Base-by-base conservation (phyloP, 1,139 yeast species). In the Yamadazyma dushanensis region DNA sequence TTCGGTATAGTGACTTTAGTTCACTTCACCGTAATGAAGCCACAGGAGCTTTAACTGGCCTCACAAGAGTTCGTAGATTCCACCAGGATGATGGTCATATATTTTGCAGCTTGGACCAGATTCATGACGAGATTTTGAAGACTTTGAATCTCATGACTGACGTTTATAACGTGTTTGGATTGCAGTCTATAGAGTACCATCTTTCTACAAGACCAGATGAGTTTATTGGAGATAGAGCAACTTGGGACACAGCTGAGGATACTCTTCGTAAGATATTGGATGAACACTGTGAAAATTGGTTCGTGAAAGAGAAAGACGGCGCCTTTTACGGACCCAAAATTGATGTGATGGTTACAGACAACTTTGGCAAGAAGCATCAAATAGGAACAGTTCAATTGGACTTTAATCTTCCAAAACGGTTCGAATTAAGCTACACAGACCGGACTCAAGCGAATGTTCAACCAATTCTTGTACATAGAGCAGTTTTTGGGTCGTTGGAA, bases 71-170 rank as follows among this genome's bases (percentile, higher is more conserved):
- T 7, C 76, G 99, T 45, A 78, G 97, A 49, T 94, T 94, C 70
- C 98, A 94, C 59, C 99, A 94, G 63, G 99, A 94, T 57, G 98
- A 94, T 59, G 98, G 97, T 8, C 98, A 94, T 56, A 92, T 94
- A 30, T 94, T 94, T 65, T 94, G 99, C 60, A 80, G 84, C 15
- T 72, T 79, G 37, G 81, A 75, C 17, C 98, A 94, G 61, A 84
- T 94, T 37, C 80, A 82, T 52, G 62, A 68, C 31, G 98, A 94
- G 59, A 88, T 92, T 48, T 74, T 77, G 34, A 81, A 80, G 36
- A 82, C 85, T 27, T 82, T 92, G 53, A 85, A 85, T 51, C 83
- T 92, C 66, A 76, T 92, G 59, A 72, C 40, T 58, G 77, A 83
- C 45, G 80, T 94, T 16, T 92, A 92, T 57, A 76, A 73, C 29